Evolutionary conservation across 495 filamentous ascomycete genomes (phyloP).

Genomic region (Penicillium psychrofluorescens): DNA sequence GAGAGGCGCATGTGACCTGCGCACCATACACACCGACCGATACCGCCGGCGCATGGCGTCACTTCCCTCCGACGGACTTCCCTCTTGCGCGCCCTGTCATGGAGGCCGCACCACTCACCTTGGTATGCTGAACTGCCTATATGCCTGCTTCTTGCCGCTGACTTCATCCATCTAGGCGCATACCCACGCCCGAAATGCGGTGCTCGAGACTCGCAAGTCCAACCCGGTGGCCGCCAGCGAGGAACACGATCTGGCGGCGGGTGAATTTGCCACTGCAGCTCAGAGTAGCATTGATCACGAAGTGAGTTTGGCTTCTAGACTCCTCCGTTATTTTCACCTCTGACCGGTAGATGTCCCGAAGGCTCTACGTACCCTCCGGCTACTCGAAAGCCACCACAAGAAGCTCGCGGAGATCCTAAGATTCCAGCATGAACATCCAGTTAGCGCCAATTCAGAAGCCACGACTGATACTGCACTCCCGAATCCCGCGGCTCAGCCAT

Average conservation of each 20-base stretch:
- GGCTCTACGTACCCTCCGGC: conserved; percentile 73
- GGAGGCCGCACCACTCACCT: conserved; percentile 54
- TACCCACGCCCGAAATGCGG: conserved; percentile 75
- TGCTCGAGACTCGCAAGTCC: conserved; percentile 65
- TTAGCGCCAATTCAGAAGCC: conserved; percentile 13
- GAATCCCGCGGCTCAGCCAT: conserved; percentile 5
- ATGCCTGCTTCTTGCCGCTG: conserved; percentile 1
- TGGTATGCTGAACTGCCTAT: conserved; percentile 27
- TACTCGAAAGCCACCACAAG: conserved; percentile 83
- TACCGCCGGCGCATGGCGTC: background rate
- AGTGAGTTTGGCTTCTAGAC: conserved; percentile 25
- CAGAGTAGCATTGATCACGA: conserved; percentile 69
- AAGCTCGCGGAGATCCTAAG: conserved; percentile 72
- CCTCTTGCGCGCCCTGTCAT: conserved; percentile 25
- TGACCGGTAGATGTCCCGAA: conserved; percentile 12
- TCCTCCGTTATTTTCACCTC: background rate
- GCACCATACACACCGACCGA: no score
- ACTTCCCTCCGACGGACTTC: conserved; percentile 2
- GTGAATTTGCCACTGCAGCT: conserved; percentile 79
- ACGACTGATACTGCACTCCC: conserved; percentile 5
- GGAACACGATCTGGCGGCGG: conserved; percentile 83
- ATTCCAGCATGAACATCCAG: conserved; percentile 55
- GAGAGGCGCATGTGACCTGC: no score
- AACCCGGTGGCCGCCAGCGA: conserved; percentile 74
- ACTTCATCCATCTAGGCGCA: conserved; percentile 57